Conservation (phyloP, 2,329 filamentous ascomycete species). For the Zymoseptoria tritici region DNA sequence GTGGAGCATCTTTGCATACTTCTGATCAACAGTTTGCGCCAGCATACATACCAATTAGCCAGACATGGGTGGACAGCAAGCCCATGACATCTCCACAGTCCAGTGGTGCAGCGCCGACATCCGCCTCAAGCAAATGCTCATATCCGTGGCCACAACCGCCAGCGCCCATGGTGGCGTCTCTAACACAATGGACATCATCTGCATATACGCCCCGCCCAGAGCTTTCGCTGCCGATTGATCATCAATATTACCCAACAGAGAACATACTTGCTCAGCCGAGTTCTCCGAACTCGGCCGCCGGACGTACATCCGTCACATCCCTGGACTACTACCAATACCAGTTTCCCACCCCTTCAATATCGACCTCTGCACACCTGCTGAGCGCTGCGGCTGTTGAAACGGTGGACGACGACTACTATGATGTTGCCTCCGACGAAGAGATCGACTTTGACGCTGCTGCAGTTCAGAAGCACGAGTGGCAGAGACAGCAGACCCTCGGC, state of each 20-base stretch:
- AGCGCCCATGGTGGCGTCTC: constrained; percentile 2
- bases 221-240: constrained; percentile 15
- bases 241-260: not conserved
- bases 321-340: constrained; percentile 23
- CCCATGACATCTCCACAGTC: not conserved
- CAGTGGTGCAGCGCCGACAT: constrained; percentile 1
- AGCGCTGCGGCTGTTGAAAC: constrained; percentile 37
- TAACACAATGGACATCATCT: constrained; percentile 11
- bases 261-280: not conserved
- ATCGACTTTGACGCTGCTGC: constrained; percentile 23
- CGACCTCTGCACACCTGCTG: constrained; percentile 25
- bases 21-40: not conserved
- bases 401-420: constrained; percentile 44
- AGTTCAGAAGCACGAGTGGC: constrained; percentile 7
- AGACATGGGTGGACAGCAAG: constrained; percentile 2
- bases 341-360: constrained; percentile 6
- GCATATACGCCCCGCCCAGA: constrained; percentile 18
- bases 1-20: not conserved
- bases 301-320: not conserved
- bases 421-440: constrained; percentile 43
- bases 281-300: not conserved
- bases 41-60: not conserved
- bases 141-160: constrained; percentile 7
- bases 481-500: constrained; percentile 19
- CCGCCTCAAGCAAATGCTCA: constrained; percentile 4